These are phyloP conservation scores for Mycena alexandri DNA, from an alignment of 768 basidiomycete species.

Conservation along the genomic window DNA sequence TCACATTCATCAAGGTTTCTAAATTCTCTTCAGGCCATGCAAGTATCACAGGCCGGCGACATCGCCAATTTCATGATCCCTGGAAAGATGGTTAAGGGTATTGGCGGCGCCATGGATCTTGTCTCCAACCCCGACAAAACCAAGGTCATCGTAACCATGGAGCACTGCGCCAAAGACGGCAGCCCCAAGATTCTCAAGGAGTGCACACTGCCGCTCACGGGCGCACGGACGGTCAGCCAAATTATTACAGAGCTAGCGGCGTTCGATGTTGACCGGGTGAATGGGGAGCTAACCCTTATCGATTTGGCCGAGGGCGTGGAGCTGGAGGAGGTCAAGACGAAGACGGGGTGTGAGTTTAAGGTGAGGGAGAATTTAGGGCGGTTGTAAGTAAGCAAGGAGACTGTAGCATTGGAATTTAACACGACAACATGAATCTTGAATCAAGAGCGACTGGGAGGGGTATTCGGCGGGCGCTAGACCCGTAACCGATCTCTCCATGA, in stretches of 20 bases:
- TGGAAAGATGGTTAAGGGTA: conserved; percentile 90
- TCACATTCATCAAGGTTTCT: conserved; percentile 12
- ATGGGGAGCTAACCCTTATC: conserved; percentile 78
- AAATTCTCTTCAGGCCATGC: conserved; percentile 79
- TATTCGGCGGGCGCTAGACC: too few species aligned
- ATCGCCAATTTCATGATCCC: conserved; percentile 99
- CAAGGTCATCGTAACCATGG: conserved; percentile 90
- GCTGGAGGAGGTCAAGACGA: conserved; percentile 85
- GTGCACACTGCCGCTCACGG: conserved; percentile 90
- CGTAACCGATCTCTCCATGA: too few species aligned
- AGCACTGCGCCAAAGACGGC: conserved; percentile 92
- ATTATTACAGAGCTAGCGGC: conserved; percentile 95
- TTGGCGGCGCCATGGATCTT: conserved; percentile 97
- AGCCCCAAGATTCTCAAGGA: conserved; percentile 87
- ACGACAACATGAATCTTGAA: neutral
- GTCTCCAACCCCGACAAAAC: conserved; percentile 97
- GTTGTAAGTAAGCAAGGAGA: conserved; percentile 46
- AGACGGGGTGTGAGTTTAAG: conserved; percentile 89
- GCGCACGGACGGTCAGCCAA: conserved; percentile 87
- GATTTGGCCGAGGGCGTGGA: conserved; percentile 90
- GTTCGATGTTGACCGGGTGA: conserved; percentile 86
- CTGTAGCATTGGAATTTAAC: neutral
- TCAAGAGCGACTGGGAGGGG: too few species aligned
- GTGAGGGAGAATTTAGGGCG: conserved; percentile 65
- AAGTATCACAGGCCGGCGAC: conserved; percentile 93